These are phyloP conservation scores for Malbranchea zuffiana DNA, from an alignment of 2,329 filamentous ascomycete genomes.

Conservation along the genomic window DNA sequence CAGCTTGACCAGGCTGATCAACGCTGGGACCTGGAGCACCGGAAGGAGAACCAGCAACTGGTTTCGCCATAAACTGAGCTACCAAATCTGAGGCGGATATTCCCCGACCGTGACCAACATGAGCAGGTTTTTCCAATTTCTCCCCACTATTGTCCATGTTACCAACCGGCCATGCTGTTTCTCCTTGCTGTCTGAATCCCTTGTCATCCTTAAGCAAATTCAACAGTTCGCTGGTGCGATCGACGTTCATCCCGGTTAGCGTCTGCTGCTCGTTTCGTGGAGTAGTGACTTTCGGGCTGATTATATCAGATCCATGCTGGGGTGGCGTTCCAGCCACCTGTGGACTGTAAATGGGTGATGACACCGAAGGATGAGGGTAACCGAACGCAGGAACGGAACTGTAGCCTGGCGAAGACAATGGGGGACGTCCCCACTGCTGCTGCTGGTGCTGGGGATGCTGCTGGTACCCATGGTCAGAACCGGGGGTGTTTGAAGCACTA, in stretches of 20 bases:
- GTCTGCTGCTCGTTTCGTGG: slow-evolving; percentile 34
- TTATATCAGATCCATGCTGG: slow-evolving; percentile 46
- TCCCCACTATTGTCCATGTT: slow-evolving; percentile 19
- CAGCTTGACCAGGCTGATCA: slow-evolving; percentile 17
- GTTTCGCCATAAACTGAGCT: slow-evolving; percentile 44
- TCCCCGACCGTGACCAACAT: slow-evolving; percentile 25
- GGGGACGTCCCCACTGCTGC: slow-evolving; percentile 24
- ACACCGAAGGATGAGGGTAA: slow-evolving; percentile 47
- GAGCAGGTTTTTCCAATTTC: slow-evolving; percentile 13
- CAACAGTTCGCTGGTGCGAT: slow-evolving; percentile 48
- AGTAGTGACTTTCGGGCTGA: slow-evolving; percentile 45
- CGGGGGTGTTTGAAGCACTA: slow-evolving; percentile 23
- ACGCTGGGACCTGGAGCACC: slow-evolving; percentile 17
- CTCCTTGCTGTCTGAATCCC: too few relatives aligned
- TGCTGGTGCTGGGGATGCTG: slow-evolving; percentile 22
- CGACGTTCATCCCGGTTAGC: slow-evolving; percentile 31
- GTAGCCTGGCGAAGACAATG: slow-evolving; percentile 23
- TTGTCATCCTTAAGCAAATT: slow-evolving; percentile 56
- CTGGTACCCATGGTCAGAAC: slow-evolving; percentile 14
- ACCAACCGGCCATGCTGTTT: slow-evolving; percentile 23
- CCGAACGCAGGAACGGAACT: slow-evolving; percentile 26
- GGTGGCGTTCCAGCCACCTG: slow-evolving; percentile 44
- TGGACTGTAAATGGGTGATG: slow-evolving; percentile 49
- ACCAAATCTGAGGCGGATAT: slow-evolving; percentile 49
- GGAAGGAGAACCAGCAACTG: slow-evolving; percentile 21